Evolutionary conservation across 2,329 filamentous ascomycete genomes (phyloP), one percentile per base, ranked within the genome.

Genomic region (Ophiocordyceps robertsii): DNA sequence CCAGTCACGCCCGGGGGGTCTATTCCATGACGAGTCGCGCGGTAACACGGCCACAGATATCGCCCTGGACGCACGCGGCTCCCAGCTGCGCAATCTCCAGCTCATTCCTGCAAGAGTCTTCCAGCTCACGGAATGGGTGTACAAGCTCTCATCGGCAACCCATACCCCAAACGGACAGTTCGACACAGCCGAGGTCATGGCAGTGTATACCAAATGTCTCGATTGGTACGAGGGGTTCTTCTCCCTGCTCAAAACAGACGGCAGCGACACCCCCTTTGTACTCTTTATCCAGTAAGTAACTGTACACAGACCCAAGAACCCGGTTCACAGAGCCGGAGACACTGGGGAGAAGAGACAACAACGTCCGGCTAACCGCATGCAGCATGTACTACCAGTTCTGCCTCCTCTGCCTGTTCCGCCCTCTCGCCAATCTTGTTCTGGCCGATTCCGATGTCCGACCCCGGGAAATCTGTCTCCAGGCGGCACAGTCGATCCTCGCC

Each of bases 311-410:
- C 24, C 24, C 24, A 24, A 24, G 24, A 24, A 24, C 24, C 7
- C 24, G 24, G 24, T 24, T 24, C 24, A 24, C 7, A 24, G 24
- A 24, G 24, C 24, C 6, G 7, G 24, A 27, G 24, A 27, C 24
- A 9, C 24, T 7, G 3, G 24, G 3, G 24, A 9, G 24, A 27
- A 27, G 24, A 27, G 24, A 27, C 24, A 27, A 6, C 24, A 27
- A 27, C 24, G 7, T 27, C 24, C 24, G 24, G 24, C 24, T 27
- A 9, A 27, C 24, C 24, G 6, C 24, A 27, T 27, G 29, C 11
- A 51, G 49, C 31, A 51, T 51, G 43, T 51, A 48, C 38, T 51
- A 49, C 17, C 47, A 51, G 10, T 51, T 46, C 31, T 47, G 44
- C 29, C 35, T 51, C 1, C 38, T 49, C 10, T 47, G 45, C 32